These are phyloP conservation scores for Venturia oleaginea DNA, from an alignment of 2,329 filamentous ascomycete species.

Conservation along the genomic window DNA sequence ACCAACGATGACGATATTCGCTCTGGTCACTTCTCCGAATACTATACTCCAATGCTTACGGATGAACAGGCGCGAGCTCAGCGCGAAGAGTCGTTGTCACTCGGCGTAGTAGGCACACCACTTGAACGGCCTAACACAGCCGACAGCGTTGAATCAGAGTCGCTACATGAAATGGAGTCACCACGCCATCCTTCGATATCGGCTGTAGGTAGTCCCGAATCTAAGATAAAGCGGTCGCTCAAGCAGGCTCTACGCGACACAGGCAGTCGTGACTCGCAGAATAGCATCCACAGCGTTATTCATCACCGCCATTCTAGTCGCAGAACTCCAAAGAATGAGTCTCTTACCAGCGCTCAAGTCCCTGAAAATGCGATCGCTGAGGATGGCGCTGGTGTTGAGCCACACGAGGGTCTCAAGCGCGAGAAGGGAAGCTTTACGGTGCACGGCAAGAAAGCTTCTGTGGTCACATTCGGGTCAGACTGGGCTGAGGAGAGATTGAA, in stretches of 20 bases:
- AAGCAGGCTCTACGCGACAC: slow-evolving; percentile 67
- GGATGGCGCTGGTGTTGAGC: slow-evolving; percentile 21
- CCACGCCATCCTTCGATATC: slow-evolving; percentile 14
- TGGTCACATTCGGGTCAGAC: slow-evolving; percentile 93
- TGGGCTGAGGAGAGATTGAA: slow-evolving; percentile 50
- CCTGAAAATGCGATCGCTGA: slow-evolving; percentile 42
- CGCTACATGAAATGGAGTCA: neutral
- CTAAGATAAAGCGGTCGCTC: slow-evolving; percentile 71
- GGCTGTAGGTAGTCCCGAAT: slow-evolving; percentile 34
- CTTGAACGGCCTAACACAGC: slow-evolving; percentile 7
- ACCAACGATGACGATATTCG: slow-evolving; percentile 22
- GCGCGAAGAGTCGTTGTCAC: slow-evolving; percentile 1
- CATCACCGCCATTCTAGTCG: slow-evolving; percentile 54
- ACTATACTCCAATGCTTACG: slow-evolving; percentile 12
- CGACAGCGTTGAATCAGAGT: neutral
- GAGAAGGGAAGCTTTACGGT: slow-evolving; percentile 87
- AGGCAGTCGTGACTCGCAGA: slow-evolving; percentile 37
- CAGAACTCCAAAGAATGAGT: slow-evolving; percentile 60
- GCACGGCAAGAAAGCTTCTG: slow-evolving; percentile 94
- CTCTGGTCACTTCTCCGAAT: slow-evolving; percentile 12
- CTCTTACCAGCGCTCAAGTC: slow-evolving; percentile 48
- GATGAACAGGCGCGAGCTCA: slow-evolving; percentile 10
- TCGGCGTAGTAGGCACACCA: neutral
- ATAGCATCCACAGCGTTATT: slow-evolving; percentile 34
- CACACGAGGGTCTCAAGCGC: slow-evolving; percentile 52